A percentile compares a stretch with the other conserved stretches of the same genome.
phyloP scores from a whole-genome alignment of 108 stramenopile species.

The Nannochloropsis granulata region DNA sequence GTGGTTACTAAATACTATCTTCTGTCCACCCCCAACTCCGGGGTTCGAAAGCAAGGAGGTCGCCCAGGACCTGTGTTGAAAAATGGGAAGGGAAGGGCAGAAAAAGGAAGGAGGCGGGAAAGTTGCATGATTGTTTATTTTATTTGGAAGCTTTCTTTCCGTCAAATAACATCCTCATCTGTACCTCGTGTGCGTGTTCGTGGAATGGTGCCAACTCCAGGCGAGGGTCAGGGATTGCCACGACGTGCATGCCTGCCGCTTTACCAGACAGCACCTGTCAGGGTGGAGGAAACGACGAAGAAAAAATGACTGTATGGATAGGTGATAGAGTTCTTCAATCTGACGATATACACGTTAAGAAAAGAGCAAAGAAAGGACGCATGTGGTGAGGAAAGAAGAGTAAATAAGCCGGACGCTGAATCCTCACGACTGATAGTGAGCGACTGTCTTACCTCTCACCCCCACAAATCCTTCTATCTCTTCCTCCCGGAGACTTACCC shows the following conservation, averaged over 20 bases:
- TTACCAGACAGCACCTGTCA: conserved; percentile 14
- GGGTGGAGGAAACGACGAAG: neutral
- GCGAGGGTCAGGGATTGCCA: conserved; percentile 12
- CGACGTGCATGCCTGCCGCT: conserved; percentile 17
- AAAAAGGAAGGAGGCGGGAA: neutral
- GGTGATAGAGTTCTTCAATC: neutral
- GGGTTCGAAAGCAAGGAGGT: neutral
- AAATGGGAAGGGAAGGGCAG: too few species aligned
- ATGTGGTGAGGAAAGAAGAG: neutral
- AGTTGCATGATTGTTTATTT: neutral
- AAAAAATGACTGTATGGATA: neutral
- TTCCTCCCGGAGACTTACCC: neutral
- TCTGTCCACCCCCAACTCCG: neutral
- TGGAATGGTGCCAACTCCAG: conserved; percentile 1
- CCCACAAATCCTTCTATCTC: neutral
- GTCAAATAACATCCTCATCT: neutral
- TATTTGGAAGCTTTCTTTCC: neutral
- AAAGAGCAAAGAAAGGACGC: neutral
- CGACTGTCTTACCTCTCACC: neutral
- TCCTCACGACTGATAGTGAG: too few species aligned
- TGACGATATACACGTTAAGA: too few species aligned
- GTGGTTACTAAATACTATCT: neutral
- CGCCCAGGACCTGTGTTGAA: neutral
- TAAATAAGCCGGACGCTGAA: neutral
- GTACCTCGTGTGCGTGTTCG: neutral